Percentiles rank a stretch among this genome's conserved stretches.
These are phyloP conservation scores for Oryza glumipatula DNA, from an alignment of 176 grass and related monocot genomes.

Conservation along the genomic window DNA sequence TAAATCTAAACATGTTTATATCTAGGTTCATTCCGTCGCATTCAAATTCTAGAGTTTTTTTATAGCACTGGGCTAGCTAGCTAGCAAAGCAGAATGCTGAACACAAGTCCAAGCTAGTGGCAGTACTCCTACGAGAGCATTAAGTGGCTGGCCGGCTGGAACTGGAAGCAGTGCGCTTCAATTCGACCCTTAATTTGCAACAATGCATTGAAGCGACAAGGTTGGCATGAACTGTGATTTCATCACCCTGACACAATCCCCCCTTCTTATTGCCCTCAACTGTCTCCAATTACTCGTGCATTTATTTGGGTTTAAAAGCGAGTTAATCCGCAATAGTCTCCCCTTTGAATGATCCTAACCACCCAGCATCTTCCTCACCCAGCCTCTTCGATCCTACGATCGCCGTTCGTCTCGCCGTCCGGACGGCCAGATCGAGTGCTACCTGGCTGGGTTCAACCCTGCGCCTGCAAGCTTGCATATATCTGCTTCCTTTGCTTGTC, in stretches of 20 bases:
- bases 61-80: neutral
- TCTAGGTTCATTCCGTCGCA: too few relatives aligned
- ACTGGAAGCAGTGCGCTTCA: slow-evolving; percentile 32
- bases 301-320: slow-evolving; percentile 84
- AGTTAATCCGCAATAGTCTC: slow-evolving; percentile 91
- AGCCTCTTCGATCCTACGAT: neutral
- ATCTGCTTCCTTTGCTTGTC: neutral
- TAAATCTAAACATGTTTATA: too few relatives aligned
- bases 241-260: slow-evolving; percentile 44
- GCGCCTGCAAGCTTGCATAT: neutral
- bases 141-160: slow-evolving; percentile 32
- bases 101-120: neutral
- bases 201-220: slow-evolving; percentile 66
- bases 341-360: slow-evolving; percentile 83
- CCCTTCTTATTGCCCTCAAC: slow-evolving; percentile 62
- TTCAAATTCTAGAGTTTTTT: too few relatives aligned
- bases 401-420: neutral
- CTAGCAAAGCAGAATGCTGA: neutral
- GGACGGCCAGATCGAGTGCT: neutral
- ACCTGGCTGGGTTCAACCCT: neutral
- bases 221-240: slow-evolving; percentile 62
- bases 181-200: slow-evolving; percentile 32
- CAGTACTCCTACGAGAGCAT: neutral
- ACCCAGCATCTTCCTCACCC: slow-evolving; percentile 28
- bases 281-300: slow-evolving; percentile 95